phyloP scores from a whole-genome alignment of 495 filamentous ascomycete genomes.

The Talaromyces proteolyticus region DNA sequence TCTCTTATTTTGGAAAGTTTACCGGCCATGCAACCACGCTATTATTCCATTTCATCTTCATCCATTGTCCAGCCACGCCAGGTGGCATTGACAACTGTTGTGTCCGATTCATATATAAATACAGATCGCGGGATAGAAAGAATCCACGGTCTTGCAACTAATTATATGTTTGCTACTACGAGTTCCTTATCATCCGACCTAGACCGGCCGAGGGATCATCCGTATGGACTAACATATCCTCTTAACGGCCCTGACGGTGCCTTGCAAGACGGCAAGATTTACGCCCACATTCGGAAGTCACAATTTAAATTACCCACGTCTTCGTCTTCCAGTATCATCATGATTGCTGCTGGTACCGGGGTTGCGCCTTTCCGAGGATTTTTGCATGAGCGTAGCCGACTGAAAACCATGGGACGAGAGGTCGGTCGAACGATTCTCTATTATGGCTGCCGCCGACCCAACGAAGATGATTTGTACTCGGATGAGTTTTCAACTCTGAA shows the following conservation, averaged over 20 bases:
- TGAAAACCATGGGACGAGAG: slow-evolving; percentile 29
- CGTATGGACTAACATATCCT: slow-evolving; percentile 25
- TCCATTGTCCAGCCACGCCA: slow-evolving; percentile 35
- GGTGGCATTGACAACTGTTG: slow-evolving; percentile 37
- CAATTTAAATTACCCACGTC: slow-evolving; percentile 38
- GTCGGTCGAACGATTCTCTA: slow-evolving; percentile 37
- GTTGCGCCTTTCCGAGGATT: slow-evolving; percentile 44
- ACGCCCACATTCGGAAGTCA: slow-evolving; percentile 35
- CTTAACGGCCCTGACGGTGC: slow-evolving; percentile 23
- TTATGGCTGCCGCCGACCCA: slow-evolving; percentile 36
- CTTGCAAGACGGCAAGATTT: slow-evolving; percentile 24
- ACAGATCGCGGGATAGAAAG: slow-evolving; percentile 17
- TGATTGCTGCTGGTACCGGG: slow-evolving; percentile 43
- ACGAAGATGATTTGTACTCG: slow-evolving; percentile 38
- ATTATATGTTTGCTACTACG: slow-evolving; percentile 38
- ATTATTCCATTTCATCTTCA: slow-evolving; percentile 51
- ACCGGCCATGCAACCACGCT: slow-evolving; percentile 35
- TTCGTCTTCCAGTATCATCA: slow-evolving; percentile 27
- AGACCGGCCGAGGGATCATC: slow-evolving; percentile 15
- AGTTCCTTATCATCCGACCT: slow-evolving; percentile 7
- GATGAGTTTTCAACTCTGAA: no score
- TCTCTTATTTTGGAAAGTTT: slow-evolving; percentile 40
- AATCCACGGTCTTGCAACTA: slow-evolving; percentile 39
- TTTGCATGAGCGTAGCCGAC: slow-evolving; percentile 32
- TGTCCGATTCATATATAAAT: slow-evolving; percentile 22